Conservation (phyloP, 331 rosid genomes). For the Pyracantha coccinea region DNA sequence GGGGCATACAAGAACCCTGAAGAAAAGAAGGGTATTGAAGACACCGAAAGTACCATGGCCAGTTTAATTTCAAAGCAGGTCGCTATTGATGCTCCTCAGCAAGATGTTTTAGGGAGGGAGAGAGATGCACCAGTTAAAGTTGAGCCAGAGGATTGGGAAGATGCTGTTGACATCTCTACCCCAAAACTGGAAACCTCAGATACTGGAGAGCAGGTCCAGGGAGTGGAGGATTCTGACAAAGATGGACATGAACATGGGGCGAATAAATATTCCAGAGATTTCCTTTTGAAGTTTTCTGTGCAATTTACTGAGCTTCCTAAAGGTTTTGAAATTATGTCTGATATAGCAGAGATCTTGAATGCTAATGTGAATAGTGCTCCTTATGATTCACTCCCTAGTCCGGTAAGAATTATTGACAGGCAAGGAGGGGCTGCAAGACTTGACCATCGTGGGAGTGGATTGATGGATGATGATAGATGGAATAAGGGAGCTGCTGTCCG, state of each 20-base stretch:
- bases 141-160: slow-evolving; percentile 96
- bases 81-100: slow-evolving; percentile 25
- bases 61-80: slow-evolving; percentile 29
- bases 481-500: slow-evolving; percentile 48
- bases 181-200: slow-evolving; percentile 56
- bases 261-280: slow-evolving; percentile 80
- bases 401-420: slow-evolving; percentile 61
- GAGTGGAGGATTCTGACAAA: slow-evolving; percentile 4
- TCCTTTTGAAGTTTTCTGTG: slow-evolving; percentile 58
- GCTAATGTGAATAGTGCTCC: slow-evolving; percentile 27
- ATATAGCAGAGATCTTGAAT: slow-evolving; percentile 30
- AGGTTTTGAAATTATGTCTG: slow-evolving; percentile 40
- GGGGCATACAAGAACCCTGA: slow-evolving; percentile 86
- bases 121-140: slow-evolving; percentile 33
- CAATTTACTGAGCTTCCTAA: slow-evolving; percentile 53
- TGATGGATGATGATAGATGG: slow-evolving; percentile 74
- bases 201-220: slow-evolving; percentile 19
- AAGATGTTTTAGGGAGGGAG: slow-evolving; percentile 18
- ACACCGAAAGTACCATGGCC: slow-evolving; percentile 25
- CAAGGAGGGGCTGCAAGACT: slow-evolving; percentile 39
- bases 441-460: slow-evolving; percentile 61
- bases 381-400: slow-evolving; percentile 47
- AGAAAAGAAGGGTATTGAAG: slow-evolving; percentile 56
- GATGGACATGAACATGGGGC: slow-evolving; percentile 42
- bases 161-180: slow-evolving; percentile 74